Percentiles rank a stretch among this genome's conserved stretches.
Conservation (phyloP, 2,329 filamentous ascomycete species). For the Claviceps humidiphila region DNA sequence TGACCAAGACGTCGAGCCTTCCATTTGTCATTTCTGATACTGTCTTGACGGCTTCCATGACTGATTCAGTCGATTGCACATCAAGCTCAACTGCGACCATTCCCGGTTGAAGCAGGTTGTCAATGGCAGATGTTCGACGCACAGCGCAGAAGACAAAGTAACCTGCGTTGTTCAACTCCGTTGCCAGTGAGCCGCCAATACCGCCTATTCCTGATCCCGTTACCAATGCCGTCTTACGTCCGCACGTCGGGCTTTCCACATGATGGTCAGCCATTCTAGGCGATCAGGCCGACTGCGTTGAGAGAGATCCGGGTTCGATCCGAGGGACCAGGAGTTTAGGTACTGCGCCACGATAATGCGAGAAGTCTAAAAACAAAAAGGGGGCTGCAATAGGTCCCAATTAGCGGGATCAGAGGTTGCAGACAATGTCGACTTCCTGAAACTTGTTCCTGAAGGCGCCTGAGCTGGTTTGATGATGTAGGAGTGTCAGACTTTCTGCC, state of each 20-base stretch:
- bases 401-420: too few relatives aligned
- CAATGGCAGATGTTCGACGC: slow-evolving; percentile 10
- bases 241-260: not conserved
- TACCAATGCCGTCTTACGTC: slow-evolving; percentile 3
- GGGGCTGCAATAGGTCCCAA: too few relatives aligned
- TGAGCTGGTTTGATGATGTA: too few relatives aligned
- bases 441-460: too few relatives aligned
- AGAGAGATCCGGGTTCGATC: not conserved
- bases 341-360: too few relatives aligned
- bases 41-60: slow-evolving; percentile 11
- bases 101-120: slow-evolving; percentile 14
- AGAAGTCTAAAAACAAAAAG: too few relatives aligned
- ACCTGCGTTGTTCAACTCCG: slow-evolving; percentile 11
- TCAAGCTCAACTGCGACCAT: slow-evolving; percentile 18
- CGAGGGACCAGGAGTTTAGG: too few relatives aligned
- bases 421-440: too few relatives aligned
- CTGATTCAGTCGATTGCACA: slow-evolving; percentile 16
- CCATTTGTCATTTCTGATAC: slow-evolving; percentile 8
- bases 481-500: too few relatives aligned
- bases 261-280: not conserved
- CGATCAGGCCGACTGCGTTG: too few relatives aligned
- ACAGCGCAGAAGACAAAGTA: slow-evolving; percentile 22
- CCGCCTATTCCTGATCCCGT: slow-evolving; percentile 10
- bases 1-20: slow-evolving; percentile 11
- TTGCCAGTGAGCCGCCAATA: slow-evolving; percentile 15